Percentiles rank a stretch among this genome's conserved stretches.
These are phyloP conservation scores for Hemileia vastatrix DNA, from an alignment of 1,284 basidiomycete genomes.

Conservation along the genomic window DNA sequence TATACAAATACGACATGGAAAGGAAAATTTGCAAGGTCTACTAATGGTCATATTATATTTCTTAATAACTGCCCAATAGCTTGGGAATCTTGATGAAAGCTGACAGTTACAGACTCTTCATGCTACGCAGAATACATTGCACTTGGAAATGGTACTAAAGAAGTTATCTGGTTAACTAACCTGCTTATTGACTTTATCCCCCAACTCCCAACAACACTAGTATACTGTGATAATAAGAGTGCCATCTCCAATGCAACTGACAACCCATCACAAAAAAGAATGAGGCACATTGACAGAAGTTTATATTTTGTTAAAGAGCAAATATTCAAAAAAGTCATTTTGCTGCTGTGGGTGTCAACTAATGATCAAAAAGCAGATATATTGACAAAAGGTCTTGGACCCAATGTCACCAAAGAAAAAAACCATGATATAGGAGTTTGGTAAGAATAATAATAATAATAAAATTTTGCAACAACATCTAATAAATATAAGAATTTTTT, in stretches of 20 bases:
- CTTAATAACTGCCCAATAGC: background rate
- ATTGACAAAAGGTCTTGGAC: background rate
- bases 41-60: background rate
- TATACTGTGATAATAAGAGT: background rate
- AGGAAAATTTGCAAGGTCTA: background rate
- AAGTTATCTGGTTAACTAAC: background rate
- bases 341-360: background rate
- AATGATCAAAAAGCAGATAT: background rate
- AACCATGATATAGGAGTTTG: no score
- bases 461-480: no score
- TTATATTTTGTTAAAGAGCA: slow-evolving; percentile 2
- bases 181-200: background rate
- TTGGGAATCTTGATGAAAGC: background rate
- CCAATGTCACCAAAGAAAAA: no score
- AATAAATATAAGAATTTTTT: no score
- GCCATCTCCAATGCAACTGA: background rate
- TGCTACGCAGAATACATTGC: slow-evolving; percentile 1
- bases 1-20: background rate
- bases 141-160: background rate
- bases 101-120: background rate
- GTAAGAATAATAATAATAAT: no score
- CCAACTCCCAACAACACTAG: background rate
- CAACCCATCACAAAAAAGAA: background rate
- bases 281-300: background rate
- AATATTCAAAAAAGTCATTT: no score